Evolutionary conservation across 2,329 filamentous ascomycete species (phyloP), one percentile per base, ranked within the genome.

Genomic region (Alternaria ethzedia): DNA sequence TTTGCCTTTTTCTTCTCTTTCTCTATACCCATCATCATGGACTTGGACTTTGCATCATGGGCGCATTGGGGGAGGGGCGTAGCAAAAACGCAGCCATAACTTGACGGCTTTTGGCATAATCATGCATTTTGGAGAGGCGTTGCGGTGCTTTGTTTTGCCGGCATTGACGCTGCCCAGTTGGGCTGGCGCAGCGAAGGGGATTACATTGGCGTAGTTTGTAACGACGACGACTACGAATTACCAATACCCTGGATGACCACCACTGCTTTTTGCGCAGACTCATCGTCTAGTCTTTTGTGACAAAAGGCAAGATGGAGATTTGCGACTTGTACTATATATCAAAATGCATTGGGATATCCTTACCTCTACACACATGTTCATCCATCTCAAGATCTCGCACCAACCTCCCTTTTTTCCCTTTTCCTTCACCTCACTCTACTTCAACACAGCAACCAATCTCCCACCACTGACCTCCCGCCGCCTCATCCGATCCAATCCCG

Each of bases 391-490:
- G 1, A 12, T 1, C 11, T 10, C 0, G 17, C 8, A 20, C 1
- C 9, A 6, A 20, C 0, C 8, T 4, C 4, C 1, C 44, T 23
- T n/a, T 36, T 3, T 20, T 30, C 3, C 4, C 23, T 10, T 3
- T 17, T n/a, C n/a, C 0, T 28, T 36, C 3, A 11, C 36, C 9
- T 11, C 9, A 17, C 21, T 21, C 28, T 43, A 49, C 45, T 56
- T 32, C 13, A 76, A 45, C 2, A 72, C 68, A 62, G 74, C 73
- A 28, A 93, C 88, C 47, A 93, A 81, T 49, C 90, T 86, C 12
- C 89, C 90, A 1, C 91, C 91, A 54, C 88, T 88, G 10, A 91
- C 86, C 58, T 88, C 87, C 0, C 91, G 89, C 62, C 84, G 85
- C 13, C 90, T 83, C 84, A 93, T 86, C 6, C 84, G 82, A 71